These are phyloP conservation scores for Tuber umbilicatum DNA, from an alignment of 495 filamentous ascomycete genomes.

Conservation along the genomic window DNA sequence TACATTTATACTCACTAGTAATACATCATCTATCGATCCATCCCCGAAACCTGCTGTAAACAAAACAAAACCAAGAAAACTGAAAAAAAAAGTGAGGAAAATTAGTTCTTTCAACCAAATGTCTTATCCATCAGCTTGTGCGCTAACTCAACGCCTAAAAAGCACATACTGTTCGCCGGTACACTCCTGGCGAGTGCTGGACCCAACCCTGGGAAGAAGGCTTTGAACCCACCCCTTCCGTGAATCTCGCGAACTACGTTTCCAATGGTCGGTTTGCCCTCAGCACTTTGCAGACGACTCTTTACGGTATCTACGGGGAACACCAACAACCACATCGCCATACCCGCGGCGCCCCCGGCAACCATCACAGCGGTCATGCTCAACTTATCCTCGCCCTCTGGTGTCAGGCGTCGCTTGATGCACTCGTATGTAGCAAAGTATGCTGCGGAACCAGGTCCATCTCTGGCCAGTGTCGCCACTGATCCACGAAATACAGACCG, in stretches of 20 bases:
- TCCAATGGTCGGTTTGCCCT: conserved; percentile 75
- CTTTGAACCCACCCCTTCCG: conserved; percentile 70
- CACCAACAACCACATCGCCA: conserved; percentile 99
- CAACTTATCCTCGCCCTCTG: conserved; percentile 69
- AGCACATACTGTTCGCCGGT: conserved; percentile 77
- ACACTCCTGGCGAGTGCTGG: conserved; percentile 88
- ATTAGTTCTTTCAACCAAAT: conserved; percentile 47
- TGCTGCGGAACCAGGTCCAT: conserved; percentile 84
- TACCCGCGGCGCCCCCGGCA: conserved; percentile 82
- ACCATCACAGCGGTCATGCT: conserved; percentile 74
- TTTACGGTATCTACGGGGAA: conserved; percentile 98
- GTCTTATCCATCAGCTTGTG: conserved; percentile 74
- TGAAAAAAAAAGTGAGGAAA: neutral
- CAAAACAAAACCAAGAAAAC: neutral
- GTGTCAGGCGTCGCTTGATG: conserved; percentile 82
- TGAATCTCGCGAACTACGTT: conserved; percentile 74
- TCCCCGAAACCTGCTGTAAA: neutral
- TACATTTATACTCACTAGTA: neutral
- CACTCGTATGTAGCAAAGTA: conserved; percentile 98
- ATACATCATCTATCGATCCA: neutral
- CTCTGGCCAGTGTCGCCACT: conserved; percentile 83
- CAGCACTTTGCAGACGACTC: conserved; percentile 82
- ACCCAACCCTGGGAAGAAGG: conserved; percentile 96
- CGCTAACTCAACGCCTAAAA: conserved; percentile 70
- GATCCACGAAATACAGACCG: conserved; percentile 86